Percentiles rank a stretch among this genome's conserved stretches.
Conservation (phyloP, 2,329 filamentous ascomycete species). For the Arachnomyces sp. region DNA sequence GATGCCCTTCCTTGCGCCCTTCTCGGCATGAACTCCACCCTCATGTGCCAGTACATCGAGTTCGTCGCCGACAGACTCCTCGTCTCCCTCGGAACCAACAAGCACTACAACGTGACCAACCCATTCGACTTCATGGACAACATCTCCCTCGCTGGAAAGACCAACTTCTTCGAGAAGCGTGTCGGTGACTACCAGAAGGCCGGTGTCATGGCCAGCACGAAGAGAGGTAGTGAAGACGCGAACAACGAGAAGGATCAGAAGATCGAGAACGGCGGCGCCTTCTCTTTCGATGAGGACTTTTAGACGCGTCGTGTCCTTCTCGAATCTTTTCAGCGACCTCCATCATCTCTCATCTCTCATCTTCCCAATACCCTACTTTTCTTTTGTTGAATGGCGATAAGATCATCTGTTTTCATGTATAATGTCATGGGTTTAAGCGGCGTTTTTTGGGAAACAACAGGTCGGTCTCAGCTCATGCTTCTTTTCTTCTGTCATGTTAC, state of each 20-base stretch:
- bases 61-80: conserved; percentile 96
- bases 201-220: conserved; percentile 90
- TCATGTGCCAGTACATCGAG: conserved; percentile 99
- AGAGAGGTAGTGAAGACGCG: conserved; percentile 61
- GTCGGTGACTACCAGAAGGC: conserved; percentile 99
- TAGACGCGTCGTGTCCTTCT: conserved; percentile 42
- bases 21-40: conserved; percentile 90
- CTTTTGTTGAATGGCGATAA: conserved; percentile 22
- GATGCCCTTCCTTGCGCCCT: conserved; percentile 88
- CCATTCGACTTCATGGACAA: conserved; percentile 99
- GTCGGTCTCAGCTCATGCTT: too few species aligned
- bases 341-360: conserved; percentile 10
- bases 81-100: conserved; percentile 84
- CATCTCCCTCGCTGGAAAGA: conserved; percentile 97
- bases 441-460: conserved; percentile 1
- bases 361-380: conserved; percentile 16
- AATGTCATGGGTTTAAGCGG: not conserved
- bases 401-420: conserved; percentile 1
- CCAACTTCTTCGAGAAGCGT: conserved; percentile 99
- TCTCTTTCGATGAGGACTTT: conserved; percentile 95
- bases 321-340: conserved; percentile 4
- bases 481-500: not conserved
- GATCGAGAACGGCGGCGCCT: conserved; percentile 53
- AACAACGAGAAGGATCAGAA: conserved; percentile 40
- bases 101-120: conserved; percentile 86